Evolutionary conservation across 805 yeast genomes (phyloP).

Genomic region (Starmerella geochares): DNA sequence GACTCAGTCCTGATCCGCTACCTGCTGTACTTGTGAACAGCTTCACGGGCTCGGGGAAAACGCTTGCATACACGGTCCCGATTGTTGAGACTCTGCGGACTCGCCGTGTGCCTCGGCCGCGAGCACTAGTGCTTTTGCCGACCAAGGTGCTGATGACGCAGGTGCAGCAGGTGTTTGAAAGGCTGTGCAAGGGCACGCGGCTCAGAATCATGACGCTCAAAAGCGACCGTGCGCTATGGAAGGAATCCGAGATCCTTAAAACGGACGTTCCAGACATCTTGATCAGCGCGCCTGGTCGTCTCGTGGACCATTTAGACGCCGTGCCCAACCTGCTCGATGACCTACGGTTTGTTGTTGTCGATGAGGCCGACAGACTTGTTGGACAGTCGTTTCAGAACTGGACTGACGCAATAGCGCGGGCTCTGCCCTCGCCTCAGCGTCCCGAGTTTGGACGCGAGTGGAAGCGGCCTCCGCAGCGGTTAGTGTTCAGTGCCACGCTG

Average conservation of each 20-base stretch:
- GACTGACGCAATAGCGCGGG: constrained; percentile 43
- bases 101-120: constrained; percentile 57
- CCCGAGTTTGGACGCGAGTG: constrained; percentile 20
- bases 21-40: constrained; percentile 78
- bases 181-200: constrained; percentile 55
- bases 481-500: constrained; percentile 85
- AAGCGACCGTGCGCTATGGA: constrained; percentile 47
- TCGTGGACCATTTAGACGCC: constrained; percentile 47
- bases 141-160: constrained; percentile 80
- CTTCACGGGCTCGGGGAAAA: constrained; percentile 92
- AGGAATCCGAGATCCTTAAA: constrained; percentile 48
- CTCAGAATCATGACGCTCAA: constrained; percentile 50
- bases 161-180: constrained; percentile 55
- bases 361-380: constrained; percentile 92
- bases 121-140: constrained; percentile 78
- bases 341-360: constrained; percentile 62
- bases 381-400: constrained; percentile 92
- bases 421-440: constrained; percentile 14
- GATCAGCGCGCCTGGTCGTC: constrained; percentile 70
- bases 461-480: constrained; percentile 44
- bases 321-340: constrained; percentile 46
- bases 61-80: constrained; percentile 80
- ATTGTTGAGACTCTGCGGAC: constrained; percentile 53
- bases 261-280: constrained; percentile 31
- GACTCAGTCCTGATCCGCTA: constrained; percentile 31